A percentile compares a stretch with the other conserved stretches of the same genome.
phyloP scores from a whole-genome alignment of 805 yeast species.

The Ogataea henricii region DNA sequence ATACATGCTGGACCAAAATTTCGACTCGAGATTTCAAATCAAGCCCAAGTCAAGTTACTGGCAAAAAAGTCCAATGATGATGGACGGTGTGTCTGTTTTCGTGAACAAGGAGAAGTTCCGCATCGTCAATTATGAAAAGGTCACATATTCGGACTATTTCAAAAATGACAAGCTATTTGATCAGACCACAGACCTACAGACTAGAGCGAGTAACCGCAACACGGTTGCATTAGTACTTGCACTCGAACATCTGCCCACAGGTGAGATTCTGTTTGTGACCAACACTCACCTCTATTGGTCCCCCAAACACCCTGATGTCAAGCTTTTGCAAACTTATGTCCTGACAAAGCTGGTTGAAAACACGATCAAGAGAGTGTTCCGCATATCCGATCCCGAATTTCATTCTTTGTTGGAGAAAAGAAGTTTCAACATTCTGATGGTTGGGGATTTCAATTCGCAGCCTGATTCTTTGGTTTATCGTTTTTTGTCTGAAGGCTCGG shows the following conservation, averaged over 20 bases:
- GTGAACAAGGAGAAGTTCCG: conserved; percentile 51
- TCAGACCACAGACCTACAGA: conserved; percentile 36
- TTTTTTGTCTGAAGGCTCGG: conserved; percentile 38
- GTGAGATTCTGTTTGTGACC: conserved; percentile 46
- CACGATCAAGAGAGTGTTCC: conserved; percentile 29
- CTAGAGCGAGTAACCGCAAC: conserved; percentile 47
- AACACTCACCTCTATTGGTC: conserved; percentile 67
- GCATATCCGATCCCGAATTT: conserved; percentile 14
- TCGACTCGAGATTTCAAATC: conserved; percentile 47
- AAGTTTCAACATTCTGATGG: conserved; percentile 42
- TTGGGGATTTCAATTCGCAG: conserved; percentile 60
- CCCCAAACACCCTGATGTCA: conserved; percentile 53
- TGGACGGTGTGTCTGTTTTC: conserved; percentile 65
- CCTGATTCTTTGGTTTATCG: conserved; percentile 51
- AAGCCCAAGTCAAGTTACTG: conserved; percentile 58
- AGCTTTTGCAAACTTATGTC: conserved; percentile 52
- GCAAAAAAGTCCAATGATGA: conserved; percentile 44
- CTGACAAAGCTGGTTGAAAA: conserved; percentile 37
- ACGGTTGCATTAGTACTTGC: conserved; percentile 59
- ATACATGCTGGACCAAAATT: conserved; percentile 33
- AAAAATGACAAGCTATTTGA: conserved; percentile 30
- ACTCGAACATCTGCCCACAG: conserved; percentile 45
- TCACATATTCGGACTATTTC: conserved; percentile 37
- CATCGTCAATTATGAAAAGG: conserved; percentile 32
- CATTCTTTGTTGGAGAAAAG: conserved; percentile 24